Conservation (phyloP, 2,329 filamentous ascomycete genomes). For the Hypoxylon sp. region DNA sequence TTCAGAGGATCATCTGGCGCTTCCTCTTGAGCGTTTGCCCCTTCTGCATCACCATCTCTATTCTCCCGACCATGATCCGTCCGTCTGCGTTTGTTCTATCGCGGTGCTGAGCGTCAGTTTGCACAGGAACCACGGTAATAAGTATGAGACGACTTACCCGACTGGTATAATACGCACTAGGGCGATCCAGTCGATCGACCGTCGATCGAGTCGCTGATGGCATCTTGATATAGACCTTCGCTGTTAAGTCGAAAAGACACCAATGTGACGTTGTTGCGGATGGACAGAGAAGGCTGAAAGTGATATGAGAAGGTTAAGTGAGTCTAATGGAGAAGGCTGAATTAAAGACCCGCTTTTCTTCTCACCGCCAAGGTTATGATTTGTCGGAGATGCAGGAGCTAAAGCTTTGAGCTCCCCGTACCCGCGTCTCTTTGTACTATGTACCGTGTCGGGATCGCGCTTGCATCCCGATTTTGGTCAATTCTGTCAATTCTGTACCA, state of each 20-base stretch:
- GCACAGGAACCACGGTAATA: constrained; percentile 7
- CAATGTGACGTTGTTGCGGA: constrained; percentile 7
- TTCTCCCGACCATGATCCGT: constrained; percentile 65
- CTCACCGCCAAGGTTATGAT: constrained; percentile 11
- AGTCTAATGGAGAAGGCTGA: constrained; percentile 36
- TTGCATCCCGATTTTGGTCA: constrained; percentile 16
- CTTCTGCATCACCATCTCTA: constrained; percentile 68
- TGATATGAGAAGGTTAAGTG: constrained; percentile 12
- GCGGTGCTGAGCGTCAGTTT: constrained; percentile 32
- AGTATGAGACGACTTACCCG: constrained; percentile 69
- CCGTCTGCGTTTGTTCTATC: constrained; percentile 78
- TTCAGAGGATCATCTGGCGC: constrained; percentile 80
- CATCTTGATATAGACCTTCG: constrained; percentile 21
- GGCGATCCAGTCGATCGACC: constrained; percentile 91
- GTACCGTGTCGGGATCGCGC: constrained; percentile 37
- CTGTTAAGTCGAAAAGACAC: not conserved
- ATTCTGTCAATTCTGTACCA: constrained; percentile 5
- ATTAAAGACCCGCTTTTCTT: constrained; percentile 21
- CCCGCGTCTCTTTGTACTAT: not conserved
- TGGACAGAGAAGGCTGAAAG: constrained; percentile 30
- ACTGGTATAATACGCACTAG: constrained; percentile 91
- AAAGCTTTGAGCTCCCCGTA: constrained; percentile 9
- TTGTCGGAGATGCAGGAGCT: constrained; percentile 14
- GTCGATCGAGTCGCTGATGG: constrained; percentile 69
- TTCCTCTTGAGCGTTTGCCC: constrained; percentile 62